A percentile compares a stretch with the other conserved stretches of the same genome.
phyloP scores from a whole-genome alignment of 768 basidiomycete genomes.

The Pleurotus ostreatus region DNA sequence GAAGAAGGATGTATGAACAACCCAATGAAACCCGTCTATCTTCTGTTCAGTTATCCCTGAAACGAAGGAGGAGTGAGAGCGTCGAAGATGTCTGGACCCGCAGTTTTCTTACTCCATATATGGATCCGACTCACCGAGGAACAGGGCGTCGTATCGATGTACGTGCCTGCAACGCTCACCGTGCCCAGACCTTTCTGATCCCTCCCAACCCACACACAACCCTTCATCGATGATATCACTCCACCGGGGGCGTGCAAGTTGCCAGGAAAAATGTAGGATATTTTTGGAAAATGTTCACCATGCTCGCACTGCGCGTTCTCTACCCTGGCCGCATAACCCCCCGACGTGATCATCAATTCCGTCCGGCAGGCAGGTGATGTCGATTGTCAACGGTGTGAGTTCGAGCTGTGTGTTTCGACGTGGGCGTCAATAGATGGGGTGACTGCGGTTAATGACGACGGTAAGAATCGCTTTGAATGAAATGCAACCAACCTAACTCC shows the following conservation, averaged over 20 bases:
- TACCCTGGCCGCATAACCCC: constrained; percentile 6
- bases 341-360: neutral
- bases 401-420: neutral
- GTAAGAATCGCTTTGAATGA: neutral
- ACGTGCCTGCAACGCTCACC: neutral
- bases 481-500: too few relatives aligned
- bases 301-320: constrained; percentile 1
- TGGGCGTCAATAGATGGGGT: neutral
- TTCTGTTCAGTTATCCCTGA: neutral
- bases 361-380: constrained; percentile 5
- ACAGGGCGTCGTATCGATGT: constrained; percentile 5
- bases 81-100: neutral
- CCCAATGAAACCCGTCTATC: neutral
- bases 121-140: constrained; percentile 4
- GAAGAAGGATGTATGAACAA: neutral
- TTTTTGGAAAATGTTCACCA: constrained; percentile 5
- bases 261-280: neutral
- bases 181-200: neutral
- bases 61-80: neutral
- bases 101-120: constrained; percentile 2
- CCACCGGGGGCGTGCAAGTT: neutral
- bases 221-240: constrained; percentile 7
- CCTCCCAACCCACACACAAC: neutral
- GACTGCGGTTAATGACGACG: constrained; percentile 4
- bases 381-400: neutral